Evolutionary conservation across 257 asterid genomes (phyloP).

Genomic region (Handroanthus guayacan): DNA sequence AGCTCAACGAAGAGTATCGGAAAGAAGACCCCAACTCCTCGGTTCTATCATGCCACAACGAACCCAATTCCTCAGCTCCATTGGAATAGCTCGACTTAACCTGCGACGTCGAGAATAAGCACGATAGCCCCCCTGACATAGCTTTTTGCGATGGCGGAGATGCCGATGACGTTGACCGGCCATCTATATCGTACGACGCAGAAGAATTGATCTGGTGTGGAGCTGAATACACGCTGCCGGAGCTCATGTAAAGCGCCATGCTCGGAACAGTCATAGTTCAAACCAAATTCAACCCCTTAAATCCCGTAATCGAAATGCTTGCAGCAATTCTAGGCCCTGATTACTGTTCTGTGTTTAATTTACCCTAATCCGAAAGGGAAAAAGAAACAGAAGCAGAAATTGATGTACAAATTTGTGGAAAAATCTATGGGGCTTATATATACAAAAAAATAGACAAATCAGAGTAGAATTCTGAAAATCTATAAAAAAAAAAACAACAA

Average conservation of each 20-base stretch:
- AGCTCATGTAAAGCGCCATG: slow-evolving; percentile 60
- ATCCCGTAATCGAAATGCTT: neutral
- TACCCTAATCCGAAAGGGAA: neutral
- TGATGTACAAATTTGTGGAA: neutral
- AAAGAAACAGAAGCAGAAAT: neutral
- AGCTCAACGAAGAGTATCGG: slow-evolving; percentile 42
- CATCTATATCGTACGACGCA: slow-evolving; percentile 54
- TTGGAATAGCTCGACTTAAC: slow-evolving; percentile 50
- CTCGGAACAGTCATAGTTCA: slow-evolving; percentile 67
- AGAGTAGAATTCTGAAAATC: neutral
- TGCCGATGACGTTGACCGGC: slow-evolving; percentile 52
- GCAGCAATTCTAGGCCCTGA: slow-evolving; percentile 33
- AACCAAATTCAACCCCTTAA: slow-evolving; percentile 29
- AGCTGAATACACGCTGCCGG: slow-evolving; percentile 60
- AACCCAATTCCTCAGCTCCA: slow-evolving; percentile 56
- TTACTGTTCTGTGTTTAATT: slow-evolving; percentile 19
- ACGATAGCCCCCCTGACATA: slow-evolving; percentile 51
- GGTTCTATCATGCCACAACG: slow-evolving; percentile 63
- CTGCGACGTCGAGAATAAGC: slow-evolving; percentile 48
- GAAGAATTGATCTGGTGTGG: slow-evolving; percentile 64
- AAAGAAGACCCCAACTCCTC: slow-evolving; percentile 61
- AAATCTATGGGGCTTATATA: slow-evolving; percentile 7
- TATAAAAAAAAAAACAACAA: neutral
- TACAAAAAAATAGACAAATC: slow-evolving; percentile 36
- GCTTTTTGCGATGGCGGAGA: slow-evolving; percentile 52